A percentile compares a stretch with the other conserved stretches of the same genome.
Conservation (phyloP, 805 yeast species). For the Alloascoidea hylecoeti region DNA sequence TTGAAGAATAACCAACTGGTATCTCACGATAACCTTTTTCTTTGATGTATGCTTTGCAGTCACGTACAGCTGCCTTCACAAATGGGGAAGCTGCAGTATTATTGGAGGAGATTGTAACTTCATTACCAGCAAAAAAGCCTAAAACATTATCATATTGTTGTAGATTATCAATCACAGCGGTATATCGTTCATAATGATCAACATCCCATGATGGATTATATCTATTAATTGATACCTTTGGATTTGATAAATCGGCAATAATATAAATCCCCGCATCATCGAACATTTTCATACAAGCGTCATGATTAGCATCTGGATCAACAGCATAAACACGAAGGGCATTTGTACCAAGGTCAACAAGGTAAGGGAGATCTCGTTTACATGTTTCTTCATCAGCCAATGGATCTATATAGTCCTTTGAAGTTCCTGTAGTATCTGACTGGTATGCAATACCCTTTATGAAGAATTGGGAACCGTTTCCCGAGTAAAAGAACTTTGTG, state of each 20-base stretch:
- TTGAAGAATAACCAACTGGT: conserved; percentile 76
- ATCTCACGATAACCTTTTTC: conserved; percentile 47
- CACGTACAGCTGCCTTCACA: conserved; percentile 77
- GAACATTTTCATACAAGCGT: conserved; percentile 51
- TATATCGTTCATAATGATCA: conserved; percentile 52
- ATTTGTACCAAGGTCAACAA: conserved; percentile 48
- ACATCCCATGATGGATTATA: conserved; percentile 47
- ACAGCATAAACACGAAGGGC: conserved; percentile 68
- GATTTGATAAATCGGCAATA: conserved; percentile 67
- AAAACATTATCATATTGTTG: conserved; percentile 56
- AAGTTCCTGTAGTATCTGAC: conserved; percentile 39
- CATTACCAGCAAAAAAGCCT: conserved; percentile 83
- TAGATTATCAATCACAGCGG: conserved; percentile 53
- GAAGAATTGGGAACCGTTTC: conserved; percentile 69
- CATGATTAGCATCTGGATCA: conserved; percentile 48
- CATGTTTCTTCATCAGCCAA: conserved; percentile 49
- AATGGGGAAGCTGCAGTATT: conserved; percentile 69
- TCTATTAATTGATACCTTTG: conserved; percentile 49
- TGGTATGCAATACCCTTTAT: conserved; percentile 75
- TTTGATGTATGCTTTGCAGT: conserved; percentile 53
- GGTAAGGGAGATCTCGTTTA: conserved; percentile 61
- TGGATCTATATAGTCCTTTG: conserved; percentile 49
- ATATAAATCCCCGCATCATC: conserved; percentile 69
- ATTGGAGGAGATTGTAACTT: conserved; percentile 52
- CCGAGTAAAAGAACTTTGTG: conserved; percentile 63